Base-by-base conservation (phyloP, 1,284 basidiomycete genomes). In the Ceratobasidium sp. region DNA sequence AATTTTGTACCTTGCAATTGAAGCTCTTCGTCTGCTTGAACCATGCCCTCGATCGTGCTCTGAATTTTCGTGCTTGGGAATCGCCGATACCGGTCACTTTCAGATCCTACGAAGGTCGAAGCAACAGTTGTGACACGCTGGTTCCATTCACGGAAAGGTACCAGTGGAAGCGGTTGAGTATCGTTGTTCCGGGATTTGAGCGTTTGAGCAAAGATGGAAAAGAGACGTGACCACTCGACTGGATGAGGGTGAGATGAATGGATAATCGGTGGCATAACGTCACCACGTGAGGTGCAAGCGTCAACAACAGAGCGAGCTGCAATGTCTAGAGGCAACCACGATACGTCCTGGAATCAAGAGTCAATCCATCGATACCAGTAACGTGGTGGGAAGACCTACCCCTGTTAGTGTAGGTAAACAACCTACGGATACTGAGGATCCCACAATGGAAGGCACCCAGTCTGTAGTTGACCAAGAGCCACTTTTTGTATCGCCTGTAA, bases 401-500 rank as follows among this genome's bases (percentile, higher is more conserved):
- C 49, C 66, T 20, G 17, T 56, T 15, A 42, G 35, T 13, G 17
- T n/a, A 0, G 66, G 66, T 23, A 68, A 56, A 33, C 51, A 68
- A 28, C 67, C 75, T 3, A 39, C 31, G 5, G 66, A 68, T 2
- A 68, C 33, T 8, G 66, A 68, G 2, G 66, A 68, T 31, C 45
- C 49, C 35, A 61, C 31, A 13, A 76, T 33, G 13, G 67, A 45
- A 3, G 75, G 75, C 0, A 78, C 37, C 77, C 77, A 78, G n/a
- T 78, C 77, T 13, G 28, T 37, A 13, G 54, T 42, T 17, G 65
- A 63, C 77, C 77, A 78, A 2, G 76, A 28, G 3, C 77, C 77
- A 28, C 60, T 78, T 13, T 0, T 33, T 2, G n/a, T 26, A 28
- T 68, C 66, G 23, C 77, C 77, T 0, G 42, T 47, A 11, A 78